A percentile compares a stretch with the other conserved stretches of the same genome.
These are phyloP conservation scores for Coniochaeta sp. DNA, from an alignment of 2,329 filamentous ascomycete species.

Conservation along the genomic window DNA sequence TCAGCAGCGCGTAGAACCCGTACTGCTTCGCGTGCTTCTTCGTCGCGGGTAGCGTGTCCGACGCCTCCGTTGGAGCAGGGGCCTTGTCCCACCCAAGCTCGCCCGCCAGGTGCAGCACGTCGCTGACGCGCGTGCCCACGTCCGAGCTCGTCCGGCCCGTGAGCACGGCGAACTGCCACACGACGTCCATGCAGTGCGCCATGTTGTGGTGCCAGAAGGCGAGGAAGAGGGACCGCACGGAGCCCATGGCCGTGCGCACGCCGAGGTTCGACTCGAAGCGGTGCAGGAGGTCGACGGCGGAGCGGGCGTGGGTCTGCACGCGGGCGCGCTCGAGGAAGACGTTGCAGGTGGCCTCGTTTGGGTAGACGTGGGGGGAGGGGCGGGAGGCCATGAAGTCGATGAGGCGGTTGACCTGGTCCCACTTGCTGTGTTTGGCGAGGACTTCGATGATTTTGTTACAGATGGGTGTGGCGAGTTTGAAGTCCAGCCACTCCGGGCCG, in stretches of 20 bases:
- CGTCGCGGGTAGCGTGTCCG: neutral
- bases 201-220: neutral
- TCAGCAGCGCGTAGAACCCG: neutral
- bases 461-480: conserved; percentile 12
- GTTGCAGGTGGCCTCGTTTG: conserved; percentile 26
- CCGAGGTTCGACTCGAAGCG: conserved; percentile 15
- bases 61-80: neutral
- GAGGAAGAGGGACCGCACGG: neutral
- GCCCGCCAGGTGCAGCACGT: neutral
- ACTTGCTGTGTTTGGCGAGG: conserved; percentile 30
- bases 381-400: conserved; percentile 20
- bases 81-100: neutral
- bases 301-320: conserved; percentile 11
- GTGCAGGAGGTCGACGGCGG: conserved; percentile 15
- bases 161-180: neutral
- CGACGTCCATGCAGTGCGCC: neutral
- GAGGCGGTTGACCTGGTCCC: conserved; percentile 20
- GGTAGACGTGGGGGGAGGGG: conserved; percentile 12
- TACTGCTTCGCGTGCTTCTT: neutral
- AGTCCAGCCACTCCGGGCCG: conserved; percentile 36
- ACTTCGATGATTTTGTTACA: conserved; percentile 33
- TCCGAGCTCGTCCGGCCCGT: neutral
- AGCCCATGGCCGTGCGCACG: neutral
- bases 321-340: conserved; percentile 21
- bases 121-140: neutral